Percentiles rank a stretch among this genome's conserved stretches.
These are phyloP conservation scores for Amylocarpus encephaloides DNA, from an alignment of 2,329 filamentous ascomycete genomes.

Conservation along the genomic window DNA sequence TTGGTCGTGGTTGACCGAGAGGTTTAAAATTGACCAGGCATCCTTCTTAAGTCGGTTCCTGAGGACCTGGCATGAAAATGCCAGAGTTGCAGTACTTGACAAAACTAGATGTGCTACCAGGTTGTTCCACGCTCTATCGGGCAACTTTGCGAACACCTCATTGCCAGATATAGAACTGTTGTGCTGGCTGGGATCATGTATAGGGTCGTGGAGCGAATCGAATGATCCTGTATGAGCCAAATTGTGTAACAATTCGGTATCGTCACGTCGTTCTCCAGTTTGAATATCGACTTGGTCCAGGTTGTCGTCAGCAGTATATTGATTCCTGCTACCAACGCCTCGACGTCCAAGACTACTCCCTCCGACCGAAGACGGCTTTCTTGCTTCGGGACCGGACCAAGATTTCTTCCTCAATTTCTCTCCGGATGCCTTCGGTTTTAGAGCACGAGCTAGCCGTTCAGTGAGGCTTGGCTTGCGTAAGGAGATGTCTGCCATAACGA, in stretches of 20 bases:
- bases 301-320: neutral
- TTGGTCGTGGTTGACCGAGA: slow-evolving; percentile 38
- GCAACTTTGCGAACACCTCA: slow-evolving; percentile 38
- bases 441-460: neutral
- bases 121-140: slow-evolving; percentile 39
- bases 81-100: slow-evolving; percentile 43
- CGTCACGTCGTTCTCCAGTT: slow-evolving; percentile 29
- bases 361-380: neutral
- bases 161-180: slow-evolving; percentile 32
- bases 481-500: neutral
- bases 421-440: neutral
- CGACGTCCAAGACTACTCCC: neutral
- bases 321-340: neutral
- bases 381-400: neutral
- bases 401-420: neutral
- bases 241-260: slow-evolving; percentile 29
- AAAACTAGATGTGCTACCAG: slow-evolving; percentile 38
- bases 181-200: neutral
- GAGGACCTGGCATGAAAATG: slow-evolving; percentile 43
- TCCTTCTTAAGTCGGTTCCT: slow-evolving; percentile 36
- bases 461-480: neutral
- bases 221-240: slow-evolving; percentile 27
- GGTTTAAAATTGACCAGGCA: slow-evolving; percentile 35
- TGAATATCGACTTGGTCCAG: slow-evolving; percentile 21
- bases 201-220: slow-evolving; percentile 17